These are phyloP conservation scores for Dipodascus albidus DNA, from an alignment of 805 yeast genomes.

Conservation along the genomic window DNA sequence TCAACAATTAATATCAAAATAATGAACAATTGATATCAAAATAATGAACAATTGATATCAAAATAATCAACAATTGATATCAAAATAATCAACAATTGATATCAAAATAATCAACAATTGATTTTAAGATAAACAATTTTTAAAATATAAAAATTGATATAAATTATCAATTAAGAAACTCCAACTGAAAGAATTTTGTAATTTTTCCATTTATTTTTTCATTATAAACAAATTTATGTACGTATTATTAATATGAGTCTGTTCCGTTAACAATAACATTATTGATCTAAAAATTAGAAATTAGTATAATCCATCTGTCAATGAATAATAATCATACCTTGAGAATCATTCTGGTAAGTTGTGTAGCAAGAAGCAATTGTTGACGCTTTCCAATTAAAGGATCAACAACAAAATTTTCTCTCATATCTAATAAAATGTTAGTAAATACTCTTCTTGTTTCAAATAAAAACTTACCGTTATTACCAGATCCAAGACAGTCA, in stretches of 20 bases:
- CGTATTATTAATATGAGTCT: constrained; percentile 35
- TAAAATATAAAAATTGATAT: too few species aligned
- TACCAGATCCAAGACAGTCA: constrained; percentile 82
- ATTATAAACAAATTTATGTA: not conserved
- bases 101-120: too few species aligned
- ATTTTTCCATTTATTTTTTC: not conserved
- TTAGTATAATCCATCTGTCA: not conserved
- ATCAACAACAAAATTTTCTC: constrained; percentile 85
- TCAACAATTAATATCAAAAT: too few species aligned
- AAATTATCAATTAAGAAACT: too few species aligned
- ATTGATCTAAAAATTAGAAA: constrained; percentile 36
- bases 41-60: too few species aligned
- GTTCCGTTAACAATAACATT: constrained; percentile 88
- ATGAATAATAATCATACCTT: constrained; percentile 35
- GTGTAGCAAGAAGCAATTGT: constrained; percentile 91
- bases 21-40: too few species aligned
- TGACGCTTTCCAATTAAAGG: constrained; percentile 97
- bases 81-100: too few species aligned
- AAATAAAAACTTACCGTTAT: constrained; percentile 32
- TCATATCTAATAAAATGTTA: constrained; percentile 49
- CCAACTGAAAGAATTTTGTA: too few species aligned
- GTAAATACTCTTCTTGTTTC: not conserved
- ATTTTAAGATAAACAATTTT: too few species aligned
- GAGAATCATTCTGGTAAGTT: constrained; percentile 92
- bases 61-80: too few species aligned